Evolutionary conservation across 2,329 filamentous ascomycete genomes (phyloP), one percentile per base, ranked within the genome.

Genomic region (Ophiostoma triangulosporum): DNA sequence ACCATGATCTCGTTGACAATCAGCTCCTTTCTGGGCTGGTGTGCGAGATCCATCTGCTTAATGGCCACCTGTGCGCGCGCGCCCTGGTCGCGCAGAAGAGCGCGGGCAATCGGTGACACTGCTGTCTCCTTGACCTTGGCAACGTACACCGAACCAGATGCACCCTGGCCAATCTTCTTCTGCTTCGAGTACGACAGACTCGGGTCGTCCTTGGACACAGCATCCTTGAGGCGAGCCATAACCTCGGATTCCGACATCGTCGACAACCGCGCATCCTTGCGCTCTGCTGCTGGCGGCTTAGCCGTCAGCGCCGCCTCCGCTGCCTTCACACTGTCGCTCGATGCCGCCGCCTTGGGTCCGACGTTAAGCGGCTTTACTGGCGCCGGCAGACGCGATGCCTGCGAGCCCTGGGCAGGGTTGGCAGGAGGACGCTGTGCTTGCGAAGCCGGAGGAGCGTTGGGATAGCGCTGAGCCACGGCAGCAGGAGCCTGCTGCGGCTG

Each of bases 1-100:
- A 98, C 93, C 73, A 98, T 94, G 64, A 98, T 98, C 65, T 98
- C 93, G 68, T 98, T 98, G 52, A 98, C 93, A 64, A 98, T 98
- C 64, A 98, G 73, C 70, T 98, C 93, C 75, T 98, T 98, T 56
- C 93, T 80, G 48, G 93, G 93, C 69, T 98, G 93, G 65, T 95
- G 93, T 50, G 91, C 88, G 54, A 98, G 79, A 71, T 98, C 93
- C 93, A 98, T 98, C 72, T 98, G 93, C 73, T 98, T 98, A 66
- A 98, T 98, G 40, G 93, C 93, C 57, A 98, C 93, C 66, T 96
- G 88, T 50, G 88, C 88, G 58, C 87, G 81, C 50, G 80, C 75
- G 12, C 89, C 90, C 64, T 94, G 85, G 60, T 83, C 81, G 40
- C 86, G 81, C 57, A 95, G 77, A 33, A 96, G 72, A 51, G 88